phyloP scores from a whole-genome alignment of 2,329 filamentous ascomycete species.

The Exserohilum turcica region DNA sequence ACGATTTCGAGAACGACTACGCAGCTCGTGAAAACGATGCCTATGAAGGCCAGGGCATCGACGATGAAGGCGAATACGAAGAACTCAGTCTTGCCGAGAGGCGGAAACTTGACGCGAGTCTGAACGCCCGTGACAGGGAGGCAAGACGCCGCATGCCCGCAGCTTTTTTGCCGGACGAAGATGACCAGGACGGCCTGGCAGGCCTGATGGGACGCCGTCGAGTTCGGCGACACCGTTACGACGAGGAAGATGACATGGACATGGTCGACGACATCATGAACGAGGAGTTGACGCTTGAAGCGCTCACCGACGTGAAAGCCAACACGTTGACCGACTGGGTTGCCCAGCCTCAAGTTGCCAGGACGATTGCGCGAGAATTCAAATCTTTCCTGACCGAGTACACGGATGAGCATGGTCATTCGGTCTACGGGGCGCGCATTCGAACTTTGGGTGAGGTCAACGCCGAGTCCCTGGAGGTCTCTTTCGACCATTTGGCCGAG shows the following conservation, averaged over 20 bases:
- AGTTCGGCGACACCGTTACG: conserved; percentile 84
- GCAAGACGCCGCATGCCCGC: conserved; percentile 69
- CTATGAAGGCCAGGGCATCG: conserved; percentile 74
- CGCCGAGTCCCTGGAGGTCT: conserved; percentile 93
- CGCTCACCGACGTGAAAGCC: conserved; percentile 89
- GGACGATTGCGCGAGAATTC: conserved; percentile 95
- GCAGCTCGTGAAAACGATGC: conserved; percentile 57
- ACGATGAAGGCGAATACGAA: conserved; percentile 81
- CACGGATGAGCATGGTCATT: conserved; percentile 84
- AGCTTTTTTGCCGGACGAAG: conserved; percentile 79
- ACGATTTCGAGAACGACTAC: conserved; percentile 70
- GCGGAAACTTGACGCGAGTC: conserved; percentile 71
- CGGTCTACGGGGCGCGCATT: conserved; percentile 93
- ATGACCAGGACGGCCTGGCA: conserved; percentile 81
- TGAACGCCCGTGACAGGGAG: conserved; percentile 76
- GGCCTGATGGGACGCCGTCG: conserved; percentile 86
- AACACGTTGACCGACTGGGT: conserved; percentile 95
- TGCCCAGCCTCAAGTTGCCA: conserved; percentile 83
- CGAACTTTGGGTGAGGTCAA: conserved; percentile 96
- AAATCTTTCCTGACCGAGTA: conserved; percentile 97
- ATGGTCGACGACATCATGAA: conserved; percentile 95
- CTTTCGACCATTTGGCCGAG: conserved; percentile 87
- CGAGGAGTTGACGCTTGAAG: conserved; percentile 90
- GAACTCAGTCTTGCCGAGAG: conserved; percentile 69
- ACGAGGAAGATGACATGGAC: conserved; percentile 89